Base-by-base conservation (phyloP, 192 early-diverging fungal species). In the Allomyces macrogynus region DNA sequence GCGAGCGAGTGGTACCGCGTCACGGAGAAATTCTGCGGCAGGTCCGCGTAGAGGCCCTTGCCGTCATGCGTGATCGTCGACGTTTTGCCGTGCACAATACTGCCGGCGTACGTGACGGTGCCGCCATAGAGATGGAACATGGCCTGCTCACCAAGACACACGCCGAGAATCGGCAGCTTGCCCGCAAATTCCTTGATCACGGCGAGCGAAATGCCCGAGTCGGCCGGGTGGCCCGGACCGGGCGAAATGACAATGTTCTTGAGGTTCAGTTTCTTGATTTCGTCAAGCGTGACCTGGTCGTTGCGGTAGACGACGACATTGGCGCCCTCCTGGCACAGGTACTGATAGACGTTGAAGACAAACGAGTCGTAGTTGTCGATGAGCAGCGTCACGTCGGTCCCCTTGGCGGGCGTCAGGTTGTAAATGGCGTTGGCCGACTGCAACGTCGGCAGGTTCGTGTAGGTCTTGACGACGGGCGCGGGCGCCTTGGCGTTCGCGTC, bases 351-450 rank as follows among this genome's bases (percentile, higher is more conserved):
- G 75, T 99, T 99, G 84, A 91, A 99, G 24, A 93, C 96, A 70
- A 99, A 99, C 67, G 85, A 88, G 79, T 99, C 96, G 82, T 95
- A 99, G 70, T 95, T 95, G 79, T 99, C 95, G 63, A 99, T 92
- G 68, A 95, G 80, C 63, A 97, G 66, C 49, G 87, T 83, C 27
- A 57, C 49, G 49, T 14, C 16, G 16, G 72, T 66, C 66, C 20
- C 2, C 49, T 14, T n/a, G 16, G 49, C 16, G 49, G 20, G 12
- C 16, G 49, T 14, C 16, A 57, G 5, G 5, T 57, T 14, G 49
- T 57, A 57, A 57, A 57, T 57, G 16, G 12, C 49, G 16, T 57
- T 57, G 9, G 49, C 49, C 49, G 49, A 57, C 20, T 14, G 16
- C 12, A 57, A 5, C 49, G 12, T 14, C 49, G 49, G 49, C 12